Evolutionary conservation across 2,329 filamentous ascomycete species (phyloP), one percentile per base, ranked within the genome.

Genomic region (Aspergillus sp.): DNA sequence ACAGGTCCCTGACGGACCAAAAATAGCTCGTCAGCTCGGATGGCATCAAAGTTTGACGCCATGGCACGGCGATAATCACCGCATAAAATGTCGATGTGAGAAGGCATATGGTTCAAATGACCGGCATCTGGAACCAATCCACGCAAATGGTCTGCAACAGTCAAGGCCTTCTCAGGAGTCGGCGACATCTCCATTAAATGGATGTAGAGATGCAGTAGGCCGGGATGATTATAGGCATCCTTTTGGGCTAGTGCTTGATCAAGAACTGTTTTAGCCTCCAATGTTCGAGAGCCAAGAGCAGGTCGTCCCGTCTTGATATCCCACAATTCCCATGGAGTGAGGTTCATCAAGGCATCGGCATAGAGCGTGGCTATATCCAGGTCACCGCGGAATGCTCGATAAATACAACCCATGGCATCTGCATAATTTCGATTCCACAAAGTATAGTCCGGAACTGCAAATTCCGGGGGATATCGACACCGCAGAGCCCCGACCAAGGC

Each of bases 121-220:
- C 83, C 83, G 0, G 78, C 73, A 57, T 86, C 82, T 0, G 83
- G 83, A 0, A 83, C 75, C 3, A 86, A 72, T 10, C 70, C 73
- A 10, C 83, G 77, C 7, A 42, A 29, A 33, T 75, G 4, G 47
- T 87, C 74, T 7, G 82, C 83, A 0, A 75, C 69, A 0, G 75
- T 69, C 26, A 86, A 61, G 1, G 81, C 85, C 0, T 64, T 59
- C 57, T 86, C 84, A 0, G 84, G 84, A 0, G 68, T 73, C 0
- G 71, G 68, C 0, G 83, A 87, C 84, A 87, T 87, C 59, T 88
- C 85, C 71, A 86, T 84, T 4, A 85, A 75, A 54, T 88, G 84
- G 33, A 87, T 84, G 61, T 88, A 88, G 19, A 88, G 66, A 61
- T 89, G 85, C 2, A 88, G 71, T 0, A 88, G 64, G 0, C 85